phyloP scores from a whole-genome alignment of 805 yeast species.

The Schwanniomyces vanrijiae region DNA sequence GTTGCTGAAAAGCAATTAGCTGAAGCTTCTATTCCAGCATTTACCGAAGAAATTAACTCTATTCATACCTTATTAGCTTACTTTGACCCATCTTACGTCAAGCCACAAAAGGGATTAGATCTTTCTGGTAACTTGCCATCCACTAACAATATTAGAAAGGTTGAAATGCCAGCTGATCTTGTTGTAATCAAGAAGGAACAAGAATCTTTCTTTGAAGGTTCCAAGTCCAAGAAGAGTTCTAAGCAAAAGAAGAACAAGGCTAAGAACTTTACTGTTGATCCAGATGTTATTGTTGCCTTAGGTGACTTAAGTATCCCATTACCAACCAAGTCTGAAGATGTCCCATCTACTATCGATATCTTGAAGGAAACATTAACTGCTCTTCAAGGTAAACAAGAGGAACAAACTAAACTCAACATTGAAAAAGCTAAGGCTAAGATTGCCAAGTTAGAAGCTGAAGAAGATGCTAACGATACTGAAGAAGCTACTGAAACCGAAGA shows the following conservation, averaged over 20 bases:
- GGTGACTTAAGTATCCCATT: constrained; percentile 73
- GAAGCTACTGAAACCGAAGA: constrained; percentile 10
- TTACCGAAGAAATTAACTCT: constrained; percentile 70
- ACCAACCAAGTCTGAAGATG: constrained; percentile 76
- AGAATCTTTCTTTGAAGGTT: constrained; percentile 54
- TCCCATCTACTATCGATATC: constrained; percentile 59
- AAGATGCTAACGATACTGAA: constrained; percentile 28
- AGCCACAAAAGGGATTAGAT: constrained; percentile 39
- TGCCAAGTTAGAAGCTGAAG: constrained; percentile 61
- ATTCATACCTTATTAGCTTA: constrained; percentile 70
- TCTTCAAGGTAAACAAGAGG: constrained; percentile 72
- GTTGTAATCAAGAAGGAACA: constrained; percentile 64
- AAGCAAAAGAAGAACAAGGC: constrained; percentile 53
- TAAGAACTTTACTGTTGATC: constrained; percentile 68
- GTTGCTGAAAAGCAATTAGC: constrained; percentile 65
- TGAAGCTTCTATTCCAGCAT: constrained; percentile 82
- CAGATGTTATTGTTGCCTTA: constrained; percentile 74
- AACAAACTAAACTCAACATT: constrained; percentile 73
- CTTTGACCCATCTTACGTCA: constrained; percentile 79
- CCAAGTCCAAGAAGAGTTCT: constrained; percentile 38
- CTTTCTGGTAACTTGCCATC: constrained; percentile 20
- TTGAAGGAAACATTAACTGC: constrained; percentile 72
- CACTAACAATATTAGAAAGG: constrained; percentile 40
- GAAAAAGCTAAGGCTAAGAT: constrained; percentile 77
- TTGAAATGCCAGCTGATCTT: constrained; percentile 64